Evolutionary conservation across 441 rosid species (phyloP).

Genomic region (Pelargonium australe): DNA sequence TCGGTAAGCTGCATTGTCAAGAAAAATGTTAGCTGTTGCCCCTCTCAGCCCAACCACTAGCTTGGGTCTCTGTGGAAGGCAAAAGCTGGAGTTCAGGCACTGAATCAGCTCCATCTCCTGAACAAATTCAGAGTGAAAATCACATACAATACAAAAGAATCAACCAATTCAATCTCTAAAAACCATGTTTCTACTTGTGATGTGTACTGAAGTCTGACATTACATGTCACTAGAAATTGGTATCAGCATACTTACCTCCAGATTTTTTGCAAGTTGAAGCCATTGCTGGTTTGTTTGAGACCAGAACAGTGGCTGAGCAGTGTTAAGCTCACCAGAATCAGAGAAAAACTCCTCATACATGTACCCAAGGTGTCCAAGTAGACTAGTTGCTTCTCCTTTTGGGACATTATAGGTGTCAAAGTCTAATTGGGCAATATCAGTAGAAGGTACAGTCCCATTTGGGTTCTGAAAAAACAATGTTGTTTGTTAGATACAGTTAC

Average conservation of each 20-base stretch:
- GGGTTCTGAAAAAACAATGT: constrained; percentile 28
- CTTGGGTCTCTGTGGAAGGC: constrained; percentile 39
- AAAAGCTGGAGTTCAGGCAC: constrained; percentile 45
- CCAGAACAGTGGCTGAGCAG: constrained; percentile 32
- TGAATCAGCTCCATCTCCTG: constrained; percentile 35
- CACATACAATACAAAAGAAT: too few species aligned
- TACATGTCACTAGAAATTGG: too few species aligned
- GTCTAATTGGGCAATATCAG: constrained; percentile 27
- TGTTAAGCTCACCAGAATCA: constrained; percentile 21
- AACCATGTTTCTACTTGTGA: too few species aligned
- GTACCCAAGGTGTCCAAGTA: constrained; percentile 34
- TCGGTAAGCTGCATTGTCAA: constrained; percentile 44
- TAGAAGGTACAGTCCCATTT: constrained; percentile 17
- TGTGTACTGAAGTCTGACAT: too few species aligned
- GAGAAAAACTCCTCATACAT: constrained; percentile 32
- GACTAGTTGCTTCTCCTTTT: constrained; percentile 25
- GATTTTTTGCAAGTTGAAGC: constrained; percentile 27
- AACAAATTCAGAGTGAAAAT: not conserved
- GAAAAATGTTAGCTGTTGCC: constrained; percentile 38
- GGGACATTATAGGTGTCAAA: constrained; percentile 35
- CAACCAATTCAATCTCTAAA: too few species aligned
- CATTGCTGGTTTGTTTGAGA: constrained; percentile 18
- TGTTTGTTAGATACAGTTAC: not conserved
- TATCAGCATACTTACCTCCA: constrained; percentile 18
- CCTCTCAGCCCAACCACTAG: constrained; percentile 41